A percentile compares a stretch with the other conserved stretches of the same genome.
phyloP scores from a whole-genome alignment of 2,329 filamentous ascomycete species.

The Pseudogymnoascus sp. region DNA sequence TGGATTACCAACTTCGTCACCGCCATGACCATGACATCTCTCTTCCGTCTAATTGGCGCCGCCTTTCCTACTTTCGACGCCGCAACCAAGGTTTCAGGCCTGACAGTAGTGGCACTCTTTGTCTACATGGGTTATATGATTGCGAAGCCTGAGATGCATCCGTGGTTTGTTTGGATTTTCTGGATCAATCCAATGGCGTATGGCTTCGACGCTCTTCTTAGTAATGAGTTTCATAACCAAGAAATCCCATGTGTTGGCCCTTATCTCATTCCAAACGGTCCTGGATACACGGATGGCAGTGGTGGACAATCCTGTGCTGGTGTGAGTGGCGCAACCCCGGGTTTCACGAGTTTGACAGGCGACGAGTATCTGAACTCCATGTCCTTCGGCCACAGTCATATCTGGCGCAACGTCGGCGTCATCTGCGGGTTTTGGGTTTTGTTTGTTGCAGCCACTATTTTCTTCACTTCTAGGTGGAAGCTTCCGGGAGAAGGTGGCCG shows the following conservation, averaged over 20 bases:
- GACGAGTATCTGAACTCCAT: conserved; percentile 44
- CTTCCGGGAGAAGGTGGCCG: background rate
- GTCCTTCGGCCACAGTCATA: conserved; percentile 40
- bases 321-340: conserved; percentile 41
- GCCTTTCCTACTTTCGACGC: conserved; percentile 47
- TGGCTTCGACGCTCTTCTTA: conserved; percentile 57
- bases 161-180: conserved; percentile 55
- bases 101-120: conserved; percentile 41
- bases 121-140: conserved; percentile 60
- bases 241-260: conserved; percentile 40
- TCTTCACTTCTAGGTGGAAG: conserved; percentile 5
- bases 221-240: conserved; percentile 61
- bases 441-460: conserved; percentile 49
- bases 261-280: conserved; percentile 43
- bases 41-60: conserved; percentile 49
- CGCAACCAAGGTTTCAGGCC: conserved; percentile 48
- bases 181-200: conserved; percentile 63
- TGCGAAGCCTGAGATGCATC: conserved; percentile 50
- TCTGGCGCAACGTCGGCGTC: conserved; percentile 55
- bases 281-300: conserved; percentile 29
- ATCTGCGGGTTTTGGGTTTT: conserved; percentile 55
- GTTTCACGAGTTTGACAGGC: background rate
- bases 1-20: conserved; percentile 45
- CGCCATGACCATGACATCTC: conserved; percentile 48
- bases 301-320: conserved; percentile 46